Conservation (phyloP, 2,329 filamentous ascomycete species). For the Colletotrichum falcatum region DNA sequence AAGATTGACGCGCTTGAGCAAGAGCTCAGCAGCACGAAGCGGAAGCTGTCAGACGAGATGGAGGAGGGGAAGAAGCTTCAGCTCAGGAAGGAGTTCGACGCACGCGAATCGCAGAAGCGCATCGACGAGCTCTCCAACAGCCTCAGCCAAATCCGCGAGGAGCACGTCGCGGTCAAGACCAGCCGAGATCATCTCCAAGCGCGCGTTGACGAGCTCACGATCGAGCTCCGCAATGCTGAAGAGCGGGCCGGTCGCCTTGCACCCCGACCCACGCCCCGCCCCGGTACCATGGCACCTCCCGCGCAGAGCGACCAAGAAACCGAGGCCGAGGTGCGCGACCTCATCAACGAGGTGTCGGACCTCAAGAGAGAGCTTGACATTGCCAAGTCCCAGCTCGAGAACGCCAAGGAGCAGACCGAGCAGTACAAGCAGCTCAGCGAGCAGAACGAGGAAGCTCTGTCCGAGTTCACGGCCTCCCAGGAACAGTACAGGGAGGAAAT, state of each 20-base stretch:
- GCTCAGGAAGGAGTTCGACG: constrained; percentile 89
- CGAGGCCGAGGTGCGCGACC: constrained; percentile 78
- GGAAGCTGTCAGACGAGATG: constrained; percentile 83
- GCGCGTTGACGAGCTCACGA: constrained; percentile 87
- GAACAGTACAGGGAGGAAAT: constrained; percentile 92
- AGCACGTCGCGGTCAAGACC: constrained; percentile 87
- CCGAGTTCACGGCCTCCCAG: constrained; percentile 81
- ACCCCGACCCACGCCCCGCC: constrained; percentile 77
- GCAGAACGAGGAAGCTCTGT: constrained; percentile 86
- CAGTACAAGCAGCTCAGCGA: constrained; percentile 92
- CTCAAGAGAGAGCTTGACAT: constrained; percentile 89
- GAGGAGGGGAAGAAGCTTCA: constrained; percentile 88
- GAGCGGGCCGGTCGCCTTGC: constrained; percentile 87
- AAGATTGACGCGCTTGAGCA: constrained; percentile 83
- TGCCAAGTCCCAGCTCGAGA: constrained; percentile 82
- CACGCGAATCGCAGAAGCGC: constrained; percentile 87
- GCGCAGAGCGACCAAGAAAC: constrained; percentile 61
- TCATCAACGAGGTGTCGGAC: constrained; percentile 85
- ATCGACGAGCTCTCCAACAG: constrained; percentile 91
- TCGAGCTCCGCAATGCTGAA: constrained; percentile 89
- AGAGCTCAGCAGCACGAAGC: constrained; percentile 82
- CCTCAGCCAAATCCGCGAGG: constrained; percentile 84
- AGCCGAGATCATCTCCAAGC: constrained; percentile 89
- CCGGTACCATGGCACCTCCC: constrained; percentile 56
- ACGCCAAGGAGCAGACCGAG: constrained; percentile 83